Evolutionary conservation across 2,329 filamentous ascomycete genomes (phyloP), one percentile per base, ranked within the genome.

Genomic region (Sporothrix phasma): DNA sequence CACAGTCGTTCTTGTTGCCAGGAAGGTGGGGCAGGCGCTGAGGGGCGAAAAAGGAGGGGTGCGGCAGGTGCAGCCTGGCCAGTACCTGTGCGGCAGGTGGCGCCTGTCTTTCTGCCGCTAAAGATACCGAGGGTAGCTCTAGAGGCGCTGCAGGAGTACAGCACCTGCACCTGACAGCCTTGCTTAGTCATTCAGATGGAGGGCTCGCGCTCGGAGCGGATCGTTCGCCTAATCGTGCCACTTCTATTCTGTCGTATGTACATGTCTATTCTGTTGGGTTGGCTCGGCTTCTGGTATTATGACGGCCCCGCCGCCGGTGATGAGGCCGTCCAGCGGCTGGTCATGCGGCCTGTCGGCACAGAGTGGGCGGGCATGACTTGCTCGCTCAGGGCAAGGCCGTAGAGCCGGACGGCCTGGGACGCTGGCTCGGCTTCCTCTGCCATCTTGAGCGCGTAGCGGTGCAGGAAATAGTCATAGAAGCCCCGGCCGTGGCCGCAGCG

Each of bases 401-500:
- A 85, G 68, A 87, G 76, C 67, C 81, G 76, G 72, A 83, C 74
- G 71, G 77, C 73, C 56, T 75, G 68, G 54, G 71, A 69, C 58
- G 26, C 7, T 5, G 34, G 10, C 8, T 19, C 7, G 11, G 37
- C 8, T 10, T 24, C 6, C 11, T 17, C 29, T 8, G 66, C 64
- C 15, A 47, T 54, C 74, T 75, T 81, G 74, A 81, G 73, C 61
- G 77, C 74, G 71, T 92, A 96, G 69, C 88, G 85, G 71, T 88
- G 84, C 72, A 99, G 77, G 75, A 96, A 99, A 74, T 87, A 89
- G 78, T 99, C 94, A 79, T 99, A 99, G 77, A 96, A 99, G 37
- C 94, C 94, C 75, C 91, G 96, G 64, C 94, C 94, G 75, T 99
- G 94, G 46, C 94, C 94, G 22, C 97, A 81, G 70, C 94, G 84